Conservation (phyloP, 2,329 filamentous ascomycete genomes). For the Metarhizium rileyi region DNA sequence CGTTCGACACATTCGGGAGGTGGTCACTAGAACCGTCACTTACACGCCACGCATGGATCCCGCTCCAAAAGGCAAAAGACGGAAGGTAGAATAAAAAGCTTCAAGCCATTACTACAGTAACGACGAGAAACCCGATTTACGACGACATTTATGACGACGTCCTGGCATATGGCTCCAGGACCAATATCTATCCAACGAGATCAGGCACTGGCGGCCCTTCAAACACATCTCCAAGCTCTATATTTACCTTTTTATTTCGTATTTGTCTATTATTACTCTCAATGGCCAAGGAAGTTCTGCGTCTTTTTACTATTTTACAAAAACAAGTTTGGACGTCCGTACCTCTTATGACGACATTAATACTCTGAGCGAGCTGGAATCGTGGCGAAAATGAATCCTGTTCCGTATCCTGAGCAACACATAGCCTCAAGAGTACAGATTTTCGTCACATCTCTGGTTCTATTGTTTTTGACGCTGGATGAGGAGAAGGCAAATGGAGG, state of each 20-base stretch:
- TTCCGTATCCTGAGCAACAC: background rate
- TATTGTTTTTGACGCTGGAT: background rate
- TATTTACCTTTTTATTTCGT: background rate
- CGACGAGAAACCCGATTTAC: conserved; percentile 3
- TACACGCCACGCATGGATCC: conserved; percentile 82
- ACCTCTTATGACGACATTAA: background rate
- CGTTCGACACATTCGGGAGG: conserved; percentile 68
- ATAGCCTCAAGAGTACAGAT: background rate
- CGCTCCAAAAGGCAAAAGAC: conserved; percentile 85
- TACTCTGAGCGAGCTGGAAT: background rate
- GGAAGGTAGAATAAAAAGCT: conserved; percentile 48
- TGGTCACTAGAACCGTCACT: conserved; percentile 88
- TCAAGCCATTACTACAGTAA: background rate
- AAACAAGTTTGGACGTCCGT: background rate
- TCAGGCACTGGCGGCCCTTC: conserved; percentile 1
- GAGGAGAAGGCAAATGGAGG: background rate
- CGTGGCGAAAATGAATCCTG: background rate
- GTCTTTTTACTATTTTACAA: background rate
- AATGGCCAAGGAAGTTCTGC: background rate
- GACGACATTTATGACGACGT: conserved; percentile 5
- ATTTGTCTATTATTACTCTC: background rate
- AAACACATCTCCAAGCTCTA: background rate
- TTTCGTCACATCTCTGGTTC: background rate
- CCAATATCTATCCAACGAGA: conserved; percentile 1
- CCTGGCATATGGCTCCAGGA: background rate